Evolutionary conservation across 129 eudicot species (phyloP), one percentile per base, ranked within the genome.

Genomic region (Gnaphalium uliginosum): DNA sequence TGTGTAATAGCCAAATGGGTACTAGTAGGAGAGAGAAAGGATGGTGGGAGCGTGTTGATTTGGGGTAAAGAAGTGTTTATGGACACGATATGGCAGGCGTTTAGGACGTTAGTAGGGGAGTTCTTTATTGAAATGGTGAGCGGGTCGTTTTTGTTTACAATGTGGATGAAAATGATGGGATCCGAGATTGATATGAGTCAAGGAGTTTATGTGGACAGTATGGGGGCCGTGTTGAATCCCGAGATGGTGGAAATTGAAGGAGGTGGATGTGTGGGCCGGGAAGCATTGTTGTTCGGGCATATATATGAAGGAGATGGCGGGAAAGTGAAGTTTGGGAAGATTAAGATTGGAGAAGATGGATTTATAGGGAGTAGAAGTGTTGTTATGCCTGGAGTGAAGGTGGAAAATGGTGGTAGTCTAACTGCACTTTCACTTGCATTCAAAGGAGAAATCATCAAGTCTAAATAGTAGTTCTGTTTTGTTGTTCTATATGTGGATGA

Each of bases 301-400:
- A 79, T 91, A 68, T 91, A 91, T 60, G 97, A 91, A 76, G 97
- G 97, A 23, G 97, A 88, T 83, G 95, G 90, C n/a, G 97, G 96
- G 66, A 81, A 83, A 73, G 91, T 91, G 43, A 91, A 88, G 86
- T 91, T 86, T 79, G 95, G 97, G 71, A 91, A 86, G 84, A 86
- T 91, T 41, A 85, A 41, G 19, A 60, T 91, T 46, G 94, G 82
- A 4, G 97, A 91, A 79, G 95, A 92, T 46, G 95, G 97, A 21
- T 91, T 84, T 85, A 84, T 91, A 22, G 97, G 97, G 76, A 91
- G 95, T 66, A 83, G 97, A 83, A 78, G 87, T 7, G 74, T 91
- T 32, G 95, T 85, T 23, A 91, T 91, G 97, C 97, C 97, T 30
- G 97, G 97, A n/a, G 53, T 46, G 4, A 13, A 46, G 69, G 69